A percentile compares a stretch with the other conserved stretches of the same genome.
Evolutionary conservation across 176 grass and related monocot species (phyloP).

Genomic region (Cymbopogon citratus): DNA sequence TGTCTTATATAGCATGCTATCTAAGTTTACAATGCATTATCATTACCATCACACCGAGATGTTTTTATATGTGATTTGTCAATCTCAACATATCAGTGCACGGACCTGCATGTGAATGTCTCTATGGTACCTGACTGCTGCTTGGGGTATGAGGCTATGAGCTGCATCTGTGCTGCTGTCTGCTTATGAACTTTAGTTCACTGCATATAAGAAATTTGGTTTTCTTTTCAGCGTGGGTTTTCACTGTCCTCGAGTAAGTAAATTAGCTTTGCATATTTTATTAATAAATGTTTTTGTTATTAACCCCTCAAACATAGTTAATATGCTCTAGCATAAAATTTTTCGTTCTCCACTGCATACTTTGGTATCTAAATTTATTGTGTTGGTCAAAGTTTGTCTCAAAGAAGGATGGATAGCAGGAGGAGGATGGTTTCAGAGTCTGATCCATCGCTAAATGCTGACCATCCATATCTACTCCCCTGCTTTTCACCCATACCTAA

Average conservation of each 20-base stretch:
- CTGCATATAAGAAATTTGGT: background rate
- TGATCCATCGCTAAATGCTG: constrained; percentile 42
- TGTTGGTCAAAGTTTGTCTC: constrained; percentile 66
- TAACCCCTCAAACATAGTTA: background rate
- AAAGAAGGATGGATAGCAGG: constrained; percentile 62
- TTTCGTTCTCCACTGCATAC: background rate
- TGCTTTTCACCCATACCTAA: constrained; percentile 33
- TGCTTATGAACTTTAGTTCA: background rate
- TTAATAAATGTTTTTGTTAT: background rate
- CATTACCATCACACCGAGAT: too few relatives aligned
- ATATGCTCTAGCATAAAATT: background rate
- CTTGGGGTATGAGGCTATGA: background rate
- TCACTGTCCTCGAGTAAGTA: background rate
- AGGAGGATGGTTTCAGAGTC: constrained; percentile 69
- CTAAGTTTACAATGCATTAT: too few relatives aligned
- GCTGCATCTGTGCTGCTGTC: background rate
- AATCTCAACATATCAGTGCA: background rate
- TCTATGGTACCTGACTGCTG: background rate
- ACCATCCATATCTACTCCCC: constrained; percentile 13
- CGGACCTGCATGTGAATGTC: background rate
- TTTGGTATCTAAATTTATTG: constrained; percentile 11
- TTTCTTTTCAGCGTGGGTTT: background rate
- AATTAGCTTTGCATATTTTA: background rate
- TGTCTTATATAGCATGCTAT: too few relatives aligned
- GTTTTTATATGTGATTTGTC: background rate